Conservation (phyloP, 495 filamentous ascomycete species). For the Hyphodiscus hymeniophilus region DNA sequence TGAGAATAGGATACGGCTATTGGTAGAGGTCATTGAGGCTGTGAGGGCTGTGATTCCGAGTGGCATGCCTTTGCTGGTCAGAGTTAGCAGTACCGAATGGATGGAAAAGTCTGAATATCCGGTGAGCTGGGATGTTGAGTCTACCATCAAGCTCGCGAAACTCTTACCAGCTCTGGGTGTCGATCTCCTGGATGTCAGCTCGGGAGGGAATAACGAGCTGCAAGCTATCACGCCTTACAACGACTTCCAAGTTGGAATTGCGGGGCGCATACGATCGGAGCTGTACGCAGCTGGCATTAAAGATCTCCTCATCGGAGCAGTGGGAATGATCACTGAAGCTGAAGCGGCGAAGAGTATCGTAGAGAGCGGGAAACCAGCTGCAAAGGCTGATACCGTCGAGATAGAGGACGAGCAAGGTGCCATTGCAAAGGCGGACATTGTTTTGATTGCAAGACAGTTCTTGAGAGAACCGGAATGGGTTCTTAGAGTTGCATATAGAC, state of each 20-base stretch:
- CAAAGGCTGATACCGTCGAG: constrained; percentile 25
- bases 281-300: constrained; percentile 45
- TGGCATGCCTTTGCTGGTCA: constrained; percentile 55
- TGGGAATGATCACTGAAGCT: constrained; percentile 61
- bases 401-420: constrained; percentile 31
- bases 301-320: constrained; percentile 56
- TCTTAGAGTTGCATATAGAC: constrained; percentile 45
- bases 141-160: constrained; percentile 54
- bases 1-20: constrained; percentile 44
- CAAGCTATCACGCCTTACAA: constrained; percentile 49
- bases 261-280: constrained; percentile 47
- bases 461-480: constrained; percentile 63
- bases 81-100: constrained; percentile 68
- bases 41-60: constrained; percentile 45
- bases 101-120: constrained; percentile 41
- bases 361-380: constrained; percentile 36
- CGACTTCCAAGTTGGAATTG: constrained; percentile 57
- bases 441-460: constrained; percentile 57
- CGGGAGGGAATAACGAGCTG: constrained; percentile 53
- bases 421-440: constrained; percentile 49
- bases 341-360: constrained; percentile 50
- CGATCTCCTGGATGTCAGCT: constrained; percentile 69
- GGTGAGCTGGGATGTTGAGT: constrained; percentile 56
- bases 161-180: constrained; percentile 57
- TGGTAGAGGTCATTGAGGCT: constrained; percentile 38